A percentile compares a stretch with the other conserved stretches of the same genome.
These are phyloP conservation scores for Boletus vinaceobasis DNA, from an alignment of 768 basidiomycete genomes.

Conservation along the genomic window DNA sequence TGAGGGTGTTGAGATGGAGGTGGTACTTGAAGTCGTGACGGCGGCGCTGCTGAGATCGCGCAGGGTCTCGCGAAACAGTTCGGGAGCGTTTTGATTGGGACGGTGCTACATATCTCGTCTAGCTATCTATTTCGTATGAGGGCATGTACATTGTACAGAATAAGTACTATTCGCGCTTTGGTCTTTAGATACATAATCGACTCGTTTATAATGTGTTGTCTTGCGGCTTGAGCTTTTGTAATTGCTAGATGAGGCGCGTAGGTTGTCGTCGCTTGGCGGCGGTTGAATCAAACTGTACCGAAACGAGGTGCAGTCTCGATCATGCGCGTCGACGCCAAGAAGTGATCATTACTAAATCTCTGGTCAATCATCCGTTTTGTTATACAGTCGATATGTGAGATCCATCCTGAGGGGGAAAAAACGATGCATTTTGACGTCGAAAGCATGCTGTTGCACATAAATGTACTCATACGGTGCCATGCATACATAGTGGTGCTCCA, in stretches of 20 bases:
- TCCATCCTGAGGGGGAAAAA: neutral
- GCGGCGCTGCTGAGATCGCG: neutral
- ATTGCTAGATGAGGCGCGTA: neutral
- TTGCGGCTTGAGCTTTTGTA: neutral
- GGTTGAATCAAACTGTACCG: neutral
- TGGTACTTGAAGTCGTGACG: constrained; percentile 15
- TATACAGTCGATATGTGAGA: neutral
- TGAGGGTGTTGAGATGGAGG: constrained; percentile 29
- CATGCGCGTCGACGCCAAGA: neutral
- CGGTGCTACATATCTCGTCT: constrained; percentile 5
- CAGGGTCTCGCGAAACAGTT: neutral
- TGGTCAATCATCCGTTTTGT: neutral
- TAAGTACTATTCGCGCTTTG: neutral
- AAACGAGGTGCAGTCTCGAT: neutral
- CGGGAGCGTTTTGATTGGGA: neutral
- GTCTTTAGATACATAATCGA: neutral
- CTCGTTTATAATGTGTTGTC: neutral
- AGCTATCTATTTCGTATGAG: constrained; percentile 13
- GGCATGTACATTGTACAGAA: constrained; percentile 16
- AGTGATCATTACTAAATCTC: neutral
- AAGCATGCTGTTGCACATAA: constrained; percentile 25
- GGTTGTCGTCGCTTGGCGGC: neutral
- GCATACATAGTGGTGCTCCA: constrained; percentile 19
- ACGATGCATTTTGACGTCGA: constrained; percentile 21
- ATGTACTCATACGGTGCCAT: constrained; percentile 24